Evolutionary conservation across 2,329 filamentous ascomycete species (phyloP).

Genomic region (Coniochaeta sp.): DNA sequence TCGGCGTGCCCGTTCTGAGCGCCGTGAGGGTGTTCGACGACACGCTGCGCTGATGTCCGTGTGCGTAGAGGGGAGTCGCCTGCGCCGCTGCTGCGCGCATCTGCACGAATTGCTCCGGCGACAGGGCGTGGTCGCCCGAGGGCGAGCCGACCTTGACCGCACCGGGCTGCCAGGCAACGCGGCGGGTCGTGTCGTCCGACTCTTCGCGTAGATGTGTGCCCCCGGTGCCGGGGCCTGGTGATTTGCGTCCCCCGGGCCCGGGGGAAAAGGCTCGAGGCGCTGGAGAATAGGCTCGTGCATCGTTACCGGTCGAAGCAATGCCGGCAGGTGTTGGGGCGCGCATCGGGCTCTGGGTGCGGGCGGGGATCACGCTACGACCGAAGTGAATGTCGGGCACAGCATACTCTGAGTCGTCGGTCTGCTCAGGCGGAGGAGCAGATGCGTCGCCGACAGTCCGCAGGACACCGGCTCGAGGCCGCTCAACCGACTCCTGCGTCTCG

Average conservation of each 20-base stretch:
- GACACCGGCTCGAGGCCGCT: conserved; percentile 70
- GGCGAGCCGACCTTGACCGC: conserved; percentile 41
- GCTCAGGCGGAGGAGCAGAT: conserved; percentile 15
- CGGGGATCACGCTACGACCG: conserved; percentile 64
- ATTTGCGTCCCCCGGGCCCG: conserved; percentile 7
- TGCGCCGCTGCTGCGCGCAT: conserved; percentile 56
- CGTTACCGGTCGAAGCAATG: conserved; percentile 8
- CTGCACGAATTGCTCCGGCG: conserved; percentile 77
- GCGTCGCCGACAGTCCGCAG: conserved; percentile 67
- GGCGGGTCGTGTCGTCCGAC: conserved; percentile 47
- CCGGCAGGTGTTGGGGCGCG: conserved; percentile 4
- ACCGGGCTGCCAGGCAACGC: conserved; percentile 73
- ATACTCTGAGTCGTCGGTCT: conserved; percentile 24
- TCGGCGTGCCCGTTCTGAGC: conserved; percentile 31
- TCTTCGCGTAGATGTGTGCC: conserved; percentile 35
- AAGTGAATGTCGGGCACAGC: conserved; percentile 75
- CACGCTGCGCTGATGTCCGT: conserved; percentile 50
- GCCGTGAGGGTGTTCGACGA: conserved; percentile 42
- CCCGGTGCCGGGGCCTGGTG: conserved; percentile 15
- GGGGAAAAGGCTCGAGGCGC: conserved; percentile 19
- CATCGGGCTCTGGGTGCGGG: not conserved
- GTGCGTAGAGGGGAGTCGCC: conserved; percentile 40
- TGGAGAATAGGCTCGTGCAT: conserved; percentile 18
- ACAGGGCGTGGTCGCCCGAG: conserved; percentile 46
- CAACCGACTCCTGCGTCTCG: conserved; percentile 42